These are phyloP conservation scores for Pseudogymnoascus sp. DNA, from an alignment of 2,329 filamentous ascomycete genomes.

Conservation along the genomic window DNA sequence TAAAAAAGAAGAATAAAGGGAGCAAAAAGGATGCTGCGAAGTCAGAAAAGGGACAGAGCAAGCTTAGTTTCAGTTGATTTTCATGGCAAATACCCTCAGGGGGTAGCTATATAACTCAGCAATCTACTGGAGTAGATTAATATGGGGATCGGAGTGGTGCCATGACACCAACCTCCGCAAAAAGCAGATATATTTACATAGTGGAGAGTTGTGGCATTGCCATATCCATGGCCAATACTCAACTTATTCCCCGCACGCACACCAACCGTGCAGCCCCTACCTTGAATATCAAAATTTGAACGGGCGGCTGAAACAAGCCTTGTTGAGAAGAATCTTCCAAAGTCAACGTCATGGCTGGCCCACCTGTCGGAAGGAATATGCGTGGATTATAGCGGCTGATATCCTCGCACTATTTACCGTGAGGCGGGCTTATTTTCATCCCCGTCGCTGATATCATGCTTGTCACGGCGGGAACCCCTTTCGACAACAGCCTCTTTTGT, in stretches of 20 bases:
- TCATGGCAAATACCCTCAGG: neutral
- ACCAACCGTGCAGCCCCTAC: neutral
- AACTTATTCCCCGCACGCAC: neutral
- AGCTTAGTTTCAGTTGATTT: conserved; percentile 46
- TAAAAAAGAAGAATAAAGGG: neutral
- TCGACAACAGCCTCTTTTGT: neutral
- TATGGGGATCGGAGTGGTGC: neutral
- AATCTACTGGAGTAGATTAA: neutral
- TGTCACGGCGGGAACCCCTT: neutral
- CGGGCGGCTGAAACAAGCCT: neutral
- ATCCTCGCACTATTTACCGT: neutral
- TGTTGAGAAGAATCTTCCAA: neutral
- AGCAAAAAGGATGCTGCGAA: neutral
- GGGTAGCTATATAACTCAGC: neutral
- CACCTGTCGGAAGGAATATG: neutral
- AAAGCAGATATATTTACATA: neutral
- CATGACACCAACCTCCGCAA: neutral
- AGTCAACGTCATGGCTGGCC: neutral
- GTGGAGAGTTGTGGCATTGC: neutral
- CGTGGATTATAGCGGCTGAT: neutral
- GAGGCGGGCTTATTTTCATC: neutral
- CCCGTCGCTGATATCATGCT: neutral
- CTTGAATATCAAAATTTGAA: neutral
- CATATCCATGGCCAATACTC: neutral
- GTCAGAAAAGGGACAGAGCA: conserved; percentile 44